Conservation (phyloP, 2,329 filamentous ascomycete species). For the Fusarium keratoplasticum region DNA sequence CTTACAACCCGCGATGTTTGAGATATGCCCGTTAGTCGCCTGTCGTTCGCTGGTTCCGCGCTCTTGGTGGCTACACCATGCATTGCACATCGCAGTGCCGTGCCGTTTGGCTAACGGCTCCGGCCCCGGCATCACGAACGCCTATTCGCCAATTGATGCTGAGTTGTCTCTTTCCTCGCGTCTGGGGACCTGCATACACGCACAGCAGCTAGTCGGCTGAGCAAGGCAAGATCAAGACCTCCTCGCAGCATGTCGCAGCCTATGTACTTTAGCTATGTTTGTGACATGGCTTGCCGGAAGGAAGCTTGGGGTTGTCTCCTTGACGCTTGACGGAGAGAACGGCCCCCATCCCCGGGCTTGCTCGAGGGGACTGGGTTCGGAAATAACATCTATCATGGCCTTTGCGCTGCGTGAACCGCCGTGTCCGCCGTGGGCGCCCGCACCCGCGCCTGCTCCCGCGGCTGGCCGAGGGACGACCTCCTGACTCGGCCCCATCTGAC, state of each 20-base stretch:
- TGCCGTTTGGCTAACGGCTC: slow-evolving; percentile 31
- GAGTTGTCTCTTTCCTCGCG: slow-evolving; percentile 48
- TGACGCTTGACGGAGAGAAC: slow-evolving; percentile 14
- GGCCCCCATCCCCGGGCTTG: slow-evolving; percentile 22
- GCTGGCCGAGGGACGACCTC: slow-evolving; percentile 40
- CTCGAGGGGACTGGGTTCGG: slow-evolving; percentile 8
- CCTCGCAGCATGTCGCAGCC: slow-evolving; percentile 16
- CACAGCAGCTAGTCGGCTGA: slow-evolving; percentile 31
- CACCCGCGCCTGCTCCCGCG: slow-evolving; percentile 14
- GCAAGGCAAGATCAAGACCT: slow-evolving; percentile 35
- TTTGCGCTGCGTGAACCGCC: slow-evolving; percentile 7
- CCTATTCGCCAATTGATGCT: slow-evolving; percentile 42
- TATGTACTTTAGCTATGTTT: slow-evolving; percentile 22
- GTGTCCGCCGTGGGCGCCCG: slow-evolving; percentile 2
- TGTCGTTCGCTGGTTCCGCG: slow-evolving; percentile 23
- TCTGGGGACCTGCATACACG: slow-evolving; percentile 42
- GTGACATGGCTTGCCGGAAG: slow-evolving; percentile 27
- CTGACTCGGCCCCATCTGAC: slow-evolving; percentile 46
- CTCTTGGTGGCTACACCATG: slow-evolving; percentile 33
- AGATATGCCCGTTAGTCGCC: slow-evolving; percentile 22
- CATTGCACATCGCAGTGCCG: slow-evolving; percentile 39
- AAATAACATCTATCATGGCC: slow-evolving; percentile 16
- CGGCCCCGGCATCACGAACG: slow-evolving; percentile 16
- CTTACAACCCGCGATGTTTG: slow-evolving; percentile 8
- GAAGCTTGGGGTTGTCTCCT: slow-evolving; percentile 29